Conservation (phyloP, 2,329 filamentous ascomycete genomes). For the Teratosphaeria viscida region DNA sequence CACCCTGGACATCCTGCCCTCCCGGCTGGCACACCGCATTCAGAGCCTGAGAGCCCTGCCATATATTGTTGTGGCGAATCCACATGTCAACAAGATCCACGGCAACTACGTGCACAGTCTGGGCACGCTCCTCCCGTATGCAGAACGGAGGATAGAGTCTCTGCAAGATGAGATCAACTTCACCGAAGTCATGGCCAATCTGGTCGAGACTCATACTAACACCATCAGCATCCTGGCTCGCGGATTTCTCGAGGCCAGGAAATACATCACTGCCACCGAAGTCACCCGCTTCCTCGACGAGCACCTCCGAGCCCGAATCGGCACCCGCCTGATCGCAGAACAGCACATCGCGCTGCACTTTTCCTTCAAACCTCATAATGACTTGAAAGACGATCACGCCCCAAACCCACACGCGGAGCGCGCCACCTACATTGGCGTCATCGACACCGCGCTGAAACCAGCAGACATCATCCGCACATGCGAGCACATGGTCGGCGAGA, state of each 20-base stretch:
- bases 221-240: slow-evolving; percentile 88
- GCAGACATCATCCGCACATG: slow-evolving; percentile 73
- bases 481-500: slow-evolving; percentile 84
- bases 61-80: slow-evolving; percentile 97
- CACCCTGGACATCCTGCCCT: slow-evolving; percentile 81
- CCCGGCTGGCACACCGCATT: slow-evolving; percentile 86
- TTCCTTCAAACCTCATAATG: slow-evolving; percentile 60
- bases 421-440: slow-evolving; percentile 78
- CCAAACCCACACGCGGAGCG: slow-evolving; percentile 29
- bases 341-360: slow-evolving; percentile 89
- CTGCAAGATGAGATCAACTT: slow-evolving; percentile 84
- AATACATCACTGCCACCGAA: slow-evolving; percentile 72
- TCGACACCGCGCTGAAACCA: slow-evolving; percentile 79
- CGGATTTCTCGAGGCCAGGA: slow-evolving; percentile 85
- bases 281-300: slow-evolving; percentile 91
- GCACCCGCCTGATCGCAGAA: slow-evolving; percentile 86
- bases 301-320: slow-evolving; percentile 86
- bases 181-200: slow-evolving; percentile 82
- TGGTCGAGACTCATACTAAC: slow-evolving; percentile 90
- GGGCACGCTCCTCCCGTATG: slow-evolving; percentile 79
- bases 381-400: slow-evolving; percentile 37
- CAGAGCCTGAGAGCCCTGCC: slow-evolving; percentile 87
- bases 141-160: slow-evolving; percentile 59
- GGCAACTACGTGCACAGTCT: slow-evolving; percentile 92
- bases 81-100: slow-evolving; percentile 88